phyloP scores from a whole-genome alignment of 331 rosid species.

The Prunus yedoensis region DNA sequence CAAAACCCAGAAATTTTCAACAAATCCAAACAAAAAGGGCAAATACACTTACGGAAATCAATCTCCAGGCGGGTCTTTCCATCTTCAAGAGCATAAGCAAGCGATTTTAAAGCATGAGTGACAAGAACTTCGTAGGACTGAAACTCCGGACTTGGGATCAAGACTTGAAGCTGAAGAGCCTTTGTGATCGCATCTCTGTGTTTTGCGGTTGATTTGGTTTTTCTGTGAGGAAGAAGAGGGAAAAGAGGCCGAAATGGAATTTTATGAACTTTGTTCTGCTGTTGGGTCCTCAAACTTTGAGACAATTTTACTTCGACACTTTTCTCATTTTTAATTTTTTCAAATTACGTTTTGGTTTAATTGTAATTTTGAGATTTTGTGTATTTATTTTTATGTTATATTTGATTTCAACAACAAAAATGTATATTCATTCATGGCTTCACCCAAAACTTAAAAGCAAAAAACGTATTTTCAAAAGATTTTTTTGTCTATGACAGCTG shows the following conservation, averaged over 20 bases:
- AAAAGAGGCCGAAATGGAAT: slow-evolving; percentile 5
- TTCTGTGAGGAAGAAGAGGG: not conserved
- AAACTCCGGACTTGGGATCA: slow-evolving; percentile 63
- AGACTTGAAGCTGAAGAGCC: slow-evolving; percentile 19
- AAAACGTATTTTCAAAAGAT: too few relatives aligned
- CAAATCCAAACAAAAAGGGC: not conserved
- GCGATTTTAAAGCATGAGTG: slow-evolving; percentile 74
- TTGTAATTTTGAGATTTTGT: too few relatives aligned
- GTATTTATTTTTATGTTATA: too few relatives aligned
- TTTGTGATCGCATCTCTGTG: slow-evolving; percentile 33
- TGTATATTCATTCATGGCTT: too few relatives aligned
- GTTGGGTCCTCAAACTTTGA: not conserved
- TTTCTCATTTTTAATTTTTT: too few relatives aligned
- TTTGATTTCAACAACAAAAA: too few relatives aligned
- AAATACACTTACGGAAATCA: slow-evolving; percentile 68
- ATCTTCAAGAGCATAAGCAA: slow-evolving; percentile 66
- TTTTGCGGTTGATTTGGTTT: not conserved
- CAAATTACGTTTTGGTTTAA: too few relatives aligned
- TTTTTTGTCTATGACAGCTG: too few relatives aligned
- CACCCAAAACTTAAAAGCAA: too few relatives aligned
- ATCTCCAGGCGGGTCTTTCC: slow-evolving; percentile 79
- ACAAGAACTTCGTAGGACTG: slow-evolving; percentile 75
- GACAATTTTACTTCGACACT: too few relatives aligned
- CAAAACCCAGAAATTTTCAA: not conserved
- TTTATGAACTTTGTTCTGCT: not conserved